A percentile compares a stretch with the other conserved stretches of the same genome.
These are phyloP conservation scores for Leccinum solheimii DNA, from an alignment of 1,284 basidiomycete species.

Conservation along the genomic window DNA sequence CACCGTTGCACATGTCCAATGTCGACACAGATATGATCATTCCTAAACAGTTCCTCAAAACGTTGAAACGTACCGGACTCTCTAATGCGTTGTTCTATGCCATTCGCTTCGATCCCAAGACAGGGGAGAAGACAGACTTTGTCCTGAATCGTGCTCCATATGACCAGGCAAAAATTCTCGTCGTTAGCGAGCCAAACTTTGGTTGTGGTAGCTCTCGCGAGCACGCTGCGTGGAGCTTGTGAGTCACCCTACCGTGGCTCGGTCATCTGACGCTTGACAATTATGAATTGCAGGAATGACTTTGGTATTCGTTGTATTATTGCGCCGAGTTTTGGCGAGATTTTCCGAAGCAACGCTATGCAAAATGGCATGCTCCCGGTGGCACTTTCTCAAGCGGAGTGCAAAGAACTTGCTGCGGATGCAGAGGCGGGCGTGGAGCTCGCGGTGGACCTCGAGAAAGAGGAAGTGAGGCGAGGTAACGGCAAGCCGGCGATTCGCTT, in stretches of 20 bases:
- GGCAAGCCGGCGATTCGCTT: conserved; percentile 77
- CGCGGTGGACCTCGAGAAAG: conserved; percentile 88
- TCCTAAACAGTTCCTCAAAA: conserved; percentile 95
- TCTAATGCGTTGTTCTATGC: conserved; percentile 89
- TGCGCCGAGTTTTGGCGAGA: conserved; percentile 93
- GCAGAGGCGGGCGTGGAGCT: conserved; percentile 80
- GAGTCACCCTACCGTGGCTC: conserved; percentile 36
- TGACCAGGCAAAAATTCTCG: conserved; percentile 78
- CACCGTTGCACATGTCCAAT: conserved; percentile 89
- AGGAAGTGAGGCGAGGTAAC: conserved; percentile 77
- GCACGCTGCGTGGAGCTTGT: conserved; percentile 96
- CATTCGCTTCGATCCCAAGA: conserved; percentile 78
- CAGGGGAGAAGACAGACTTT: conserved; percentile 83
- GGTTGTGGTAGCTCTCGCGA: conserved; percentile 94
- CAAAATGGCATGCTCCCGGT: conserved; percentile 97
- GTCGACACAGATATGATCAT: conserved; percentile 98
- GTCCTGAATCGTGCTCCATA: conserved; percentile 88
- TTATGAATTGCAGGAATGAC: conserved; percentile 65
- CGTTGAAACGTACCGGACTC: conserved; percentile 89
- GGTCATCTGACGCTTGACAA: not conserved
- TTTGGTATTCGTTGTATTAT: conserved; percentile 94
- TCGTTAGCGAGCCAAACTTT: conserved; percentile 91
- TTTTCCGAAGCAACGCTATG: conserved; percentile 91
- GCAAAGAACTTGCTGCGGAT: conserved; percentile 76
- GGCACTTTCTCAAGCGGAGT: conserved; percentile 71